Base-by-base conservation (phyloP, 2,329 filamentous ascomycete species). In the Colletotrichum gigasporum region DNA sequence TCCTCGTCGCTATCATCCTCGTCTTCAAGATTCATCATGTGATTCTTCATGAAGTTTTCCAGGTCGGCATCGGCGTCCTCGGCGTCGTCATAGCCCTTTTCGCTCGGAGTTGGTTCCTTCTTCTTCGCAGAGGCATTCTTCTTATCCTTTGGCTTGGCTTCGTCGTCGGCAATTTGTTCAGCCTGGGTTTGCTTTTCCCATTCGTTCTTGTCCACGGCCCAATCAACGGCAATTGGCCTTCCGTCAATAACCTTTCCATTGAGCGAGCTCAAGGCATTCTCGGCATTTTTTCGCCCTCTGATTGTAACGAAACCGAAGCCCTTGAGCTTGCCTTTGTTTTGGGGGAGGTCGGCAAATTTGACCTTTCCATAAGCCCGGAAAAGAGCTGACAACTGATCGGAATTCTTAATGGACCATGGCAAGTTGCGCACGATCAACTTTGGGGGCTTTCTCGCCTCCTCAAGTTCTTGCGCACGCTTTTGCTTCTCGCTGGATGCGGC, bases 271-370 rank as follows among this genome's bases (percentile, higher is more conserved):
- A 99, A 83, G 2, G 96, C 96, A 75, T 90, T 93, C 77, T 98
- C 92, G 0, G 96, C 95, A 76, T 98, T 97, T 79, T 94, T 95
- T 73, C 86, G 90, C 41, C 94, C 93, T 64, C 94, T 86, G 76
- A 99, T 85, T 10, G 95, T 91, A 65, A 99, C 90, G 73, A 99
- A 97, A 5, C 94, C 96, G 73, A 98, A 99, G 0, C 96, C 96
- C 65, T 92, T 87, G 67, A 97, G 86, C 74, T 88, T 90, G 16
- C 86, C 87, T 67, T 90, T 91, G 70, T 90, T 86, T 72, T 92
- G 93, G 2, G 96, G 96, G 54, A 99, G 81, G 70, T 92, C 92
- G 35, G 91, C 90, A 76, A 90, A 91, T 77, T 95, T 97, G 73
- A 99, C 89, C 77, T 97, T 97, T 66, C 96, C 96, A 74, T 91